Evolutionary conservation across 148 eudicot genomes (phyloP), one percentile per base, ranked within the genome.

Genomic region (Rhododendron vialii): DNA sequence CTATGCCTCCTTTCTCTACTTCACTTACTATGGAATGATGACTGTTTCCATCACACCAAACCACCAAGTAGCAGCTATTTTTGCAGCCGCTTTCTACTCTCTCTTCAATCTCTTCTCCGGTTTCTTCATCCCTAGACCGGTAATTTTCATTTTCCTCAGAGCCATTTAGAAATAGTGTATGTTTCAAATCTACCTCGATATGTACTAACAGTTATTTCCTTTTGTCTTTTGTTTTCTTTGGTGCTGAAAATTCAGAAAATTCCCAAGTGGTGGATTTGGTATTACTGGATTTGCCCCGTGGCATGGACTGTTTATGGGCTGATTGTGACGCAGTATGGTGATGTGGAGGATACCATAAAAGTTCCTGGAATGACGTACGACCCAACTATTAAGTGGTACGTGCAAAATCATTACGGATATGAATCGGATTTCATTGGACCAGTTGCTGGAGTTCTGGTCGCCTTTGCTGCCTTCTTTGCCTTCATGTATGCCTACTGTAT

Each of bases 1-100:
- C 53, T 95, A 93, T 80, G 90, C 90, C 89, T 94, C 98, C 36
- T 97, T 94, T 88, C 93, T 95, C 30, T 94, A 95, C 93, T 97
- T 93, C 91, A 95, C 99, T 1, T 97, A 94, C 91, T 97, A 97
- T 45, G 99, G 99, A 69, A 97, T 97, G 99, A 97, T 97, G 99
- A 93, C 98, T 0, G 98, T 97, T 59, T 94, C 99, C 86, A 89
- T 97, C 91, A 94, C 99, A 80, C 99, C 98, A 35, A 97, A 97
- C 90, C 98, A 93, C 84, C 98, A 95, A 92, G 93, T 97, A 26
- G 98, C 99, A 47, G 91, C 99, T 1, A 93, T 97, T 77, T 95
- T 97, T 84, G 98, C 98, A 28, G 96, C 98, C 4, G 96, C 96
- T 3, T 95, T 97, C 87, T 97, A 95, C 63, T 90, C 95, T 4